These are phyloP conservation scores for Phytophthora sojae DNA, from an alignment of 352 stramenopile species.

Conservation along the genomic window DNA sequence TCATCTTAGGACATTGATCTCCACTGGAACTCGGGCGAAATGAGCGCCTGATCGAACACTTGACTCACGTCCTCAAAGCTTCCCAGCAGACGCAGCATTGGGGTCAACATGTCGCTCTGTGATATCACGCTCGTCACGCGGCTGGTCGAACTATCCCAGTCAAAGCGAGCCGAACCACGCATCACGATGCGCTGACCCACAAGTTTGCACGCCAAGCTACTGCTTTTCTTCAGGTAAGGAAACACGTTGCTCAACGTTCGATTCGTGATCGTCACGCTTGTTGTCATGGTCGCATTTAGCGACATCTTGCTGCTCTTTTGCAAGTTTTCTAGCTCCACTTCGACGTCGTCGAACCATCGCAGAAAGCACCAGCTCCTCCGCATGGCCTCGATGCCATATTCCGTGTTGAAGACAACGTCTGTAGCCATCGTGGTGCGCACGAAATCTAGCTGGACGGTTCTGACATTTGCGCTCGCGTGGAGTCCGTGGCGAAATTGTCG, in stretches of 20 bases:
- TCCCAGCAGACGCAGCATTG: background rate
- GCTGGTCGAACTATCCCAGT: too few species aligned
- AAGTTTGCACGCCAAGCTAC: background rate
- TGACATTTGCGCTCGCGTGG: background rate
- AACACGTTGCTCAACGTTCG: conserved; percentile 5
- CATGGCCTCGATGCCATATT: background rate
- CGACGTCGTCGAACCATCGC: background rate
- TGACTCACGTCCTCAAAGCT: conserved; percentile 1
- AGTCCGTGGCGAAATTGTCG: too few species aligned
- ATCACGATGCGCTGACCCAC: too few species aligned
- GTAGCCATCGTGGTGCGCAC: background rate
- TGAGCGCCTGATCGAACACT: background rate
- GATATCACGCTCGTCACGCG: background rate
- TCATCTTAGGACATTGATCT: background rate
- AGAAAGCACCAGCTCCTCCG: background rate
- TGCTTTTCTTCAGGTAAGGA: background rate
- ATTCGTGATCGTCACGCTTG: conserved; percentile 1
- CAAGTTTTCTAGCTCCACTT: background rate
- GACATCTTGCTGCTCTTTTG: background rate
- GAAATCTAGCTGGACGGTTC: background rate
- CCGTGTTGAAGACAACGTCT: background rate
- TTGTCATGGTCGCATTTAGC: background rate
- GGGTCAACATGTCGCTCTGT: background rate
- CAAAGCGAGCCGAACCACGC: too few species aligned
- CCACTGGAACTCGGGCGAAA: conserved; percentile 8